Base-by-base conservation (phyloP, 2,329 filamentous ascomycete genomes). In the Trichoderma atrobrunneum region DNA sequence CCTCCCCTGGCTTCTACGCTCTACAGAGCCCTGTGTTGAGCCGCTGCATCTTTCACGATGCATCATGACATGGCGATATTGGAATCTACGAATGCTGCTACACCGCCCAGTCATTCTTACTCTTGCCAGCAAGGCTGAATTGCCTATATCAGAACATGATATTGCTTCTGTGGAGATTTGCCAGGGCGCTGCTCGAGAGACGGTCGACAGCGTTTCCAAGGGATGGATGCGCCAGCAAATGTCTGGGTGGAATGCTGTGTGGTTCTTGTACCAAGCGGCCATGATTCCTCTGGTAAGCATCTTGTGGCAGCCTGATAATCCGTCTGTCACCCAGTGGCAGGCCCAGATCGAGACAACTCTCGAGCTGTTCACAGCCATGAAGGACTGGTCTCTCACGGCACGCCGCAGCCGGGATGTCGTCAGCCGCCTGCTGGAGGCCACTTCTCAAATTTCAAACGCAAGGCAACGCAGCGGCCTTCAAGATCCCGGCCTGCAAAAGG, bases 11-110 rank as follows among this genome's bases (percentile, higher is more conserved):
- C 84, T 92, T 16, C 83, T 92, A 39, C 85, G 88, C 75, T 87
- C 89, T 24, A 87, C 84, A 12, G 90, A 93, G 71, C 88, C 90
- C 11, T 93, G 91, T 77, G 89, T 91, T 0, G 90, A 93, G 75
- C 89, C 91, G 2, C 86, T 94, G 21, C 89, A 89, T 74, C 91
- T 91, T 63, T 89, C 91, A 1, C 87, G 92, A 65, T 89, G 89
- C 74, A 88, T 94, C 76, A 93, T 94, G 90, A 92, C 93, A 79
- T 95, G 92, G 93, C 88, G 92, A 16, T 95, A 93, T 78, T 90
- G 93, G 78, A 94, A 93, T 76, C 86, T 94, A 61, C 90, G 92
- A 61, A 91, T 94, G 81, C 86, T 95, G 1, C 87, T 95, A 26
- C 91, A 94, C 79, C 87, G 93, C 3, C 92, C 92, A 0, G 89